These are phyloP conservation scores for Paecilomyces formosus DNA, from an alignment of 2,329 filamentous ascomycete species.

Conservation along the genomic window DNA sequence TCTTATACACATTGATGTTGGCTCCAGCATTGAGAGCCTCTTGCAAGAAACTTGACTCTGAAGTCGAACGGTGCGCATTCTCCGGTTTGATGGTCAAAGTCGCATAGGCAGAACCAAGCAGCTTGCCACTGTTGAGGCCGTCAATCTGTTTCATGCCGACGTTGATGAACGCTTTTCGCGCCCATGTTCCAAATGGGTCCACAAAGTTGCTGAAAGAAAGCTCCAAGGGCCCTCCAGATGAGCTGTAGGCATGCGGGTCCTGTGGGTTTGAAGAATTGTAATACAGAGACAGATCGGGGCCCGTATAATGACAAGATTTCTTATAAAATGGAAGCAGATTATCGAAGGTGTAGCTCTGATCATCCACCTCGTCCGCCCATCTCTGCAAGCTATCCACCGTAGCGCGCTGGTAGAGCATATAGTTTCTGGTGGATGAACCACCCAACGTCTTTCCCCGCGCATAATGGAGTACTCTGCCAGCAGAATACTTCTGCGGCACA, in stretches of 20 bases:
- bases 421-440: conserved; percentile 16
- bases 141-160: conserved; percentile 19
- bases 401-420: conserved; percentile 19
- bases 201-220: conserved; percentile 23
- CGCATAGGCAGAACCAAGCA: conserved; percentile 15
- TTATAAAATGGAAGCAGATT: conserved; percentile 22
- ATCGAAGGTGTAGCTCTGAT: conserved; percentile 25
- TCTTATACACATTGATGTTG: conserved; percentile 23
- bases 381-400: conserved; percentile 21
- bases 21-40: conserved; percentile 13
- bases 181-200: conserved; percentile 20
- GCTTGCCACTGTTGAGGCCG: conserved; percentile 20
- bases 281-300: conserved; percentile 12
- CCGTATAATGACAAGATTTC: conserved; percentile 19
- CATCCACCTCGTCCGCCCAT: conserved; percentile 30
- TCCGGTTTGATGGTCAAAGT: conserved; percentile 23
- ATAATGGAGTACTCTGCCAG: conserved; percentile 12
- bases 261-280: conserved; percentile 17
- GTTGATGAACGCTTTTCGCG: conserved; percentile 13
- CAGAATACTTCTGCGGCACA: conserved; percentile 9
- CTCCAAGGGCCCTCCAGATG: conserved; percentile 20
- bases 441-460: conserved; percentile 20
- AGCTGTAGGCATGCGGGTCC: conserved; percentile 11
- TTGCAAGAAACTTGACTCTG: conserved; percentile 19
- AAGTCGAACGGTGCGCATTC: conserved; percentile 13